phyloP scores from a whole-genome alignment of 495 filamentous ascomycete genomes.

The Acidomyces sp. region DNA sequence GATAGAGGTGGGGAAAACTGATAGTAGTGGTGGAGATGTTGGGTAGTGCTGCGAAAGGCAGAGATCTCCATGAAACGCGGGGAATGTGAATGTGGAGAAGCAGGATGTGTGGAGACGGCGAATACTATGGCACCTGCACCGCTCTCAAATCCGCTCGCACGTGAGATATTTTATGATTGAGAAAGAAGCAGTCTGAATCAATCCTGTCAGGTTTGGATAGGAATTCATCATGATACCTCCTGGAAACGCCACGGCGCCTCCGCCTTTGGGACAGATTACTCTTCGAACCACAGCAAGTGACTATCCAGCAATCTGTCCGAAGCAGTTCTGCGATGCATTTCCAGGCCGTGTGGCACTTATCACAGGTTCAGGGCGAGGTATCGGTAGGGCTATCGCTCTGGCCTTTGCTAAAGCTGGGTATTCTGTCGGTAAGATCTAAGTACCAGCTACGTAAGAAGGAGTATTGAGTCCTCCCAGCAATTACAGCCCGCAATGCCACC shows the following conservation, averaged over 20 bases:
- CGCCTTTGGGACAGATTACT: background rate
- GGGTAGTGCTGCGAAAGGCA: too few species aligned
- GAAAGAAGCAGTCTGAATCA: too few species aligned
- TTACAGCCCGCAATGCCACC: background rate
- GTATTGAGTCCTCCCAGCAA: background rate
- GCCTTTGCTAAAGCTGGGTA: background rate
- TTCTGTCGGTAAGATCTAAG: background rate
- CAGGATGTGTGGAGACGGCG: too few species aligned
- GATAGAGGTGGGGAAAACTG: too few species aligned
- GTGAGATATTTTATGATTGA: too few species aligned
- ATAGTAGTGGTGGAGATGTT: too few species aligned
- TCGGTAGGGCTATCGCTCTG: background rate
- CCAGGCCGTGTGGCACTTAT: background rate
- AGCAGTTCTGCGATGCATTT: background rate
- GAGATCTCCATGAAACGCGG: too few species aligned
- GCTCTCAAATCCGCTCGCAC: too few species aligned
- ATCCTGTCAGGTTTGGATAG: background rate
- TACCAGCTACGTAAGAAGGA: background rate
- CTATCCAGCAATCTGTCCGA: slow-evolving; percentile 21
- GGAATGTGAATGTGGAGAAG: too few species aligned
- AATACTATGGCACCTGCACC: too few species aligned
- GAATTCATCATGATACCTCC: background rate
- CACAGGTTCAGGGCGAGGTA: background rate
- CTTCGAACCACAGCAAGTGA: background rate
- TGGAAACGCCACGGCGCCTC: background rate